A percentile compares a stretch with the other conserved stretches of the same genome.
Conservation (phyloP, 73 alveolate genomes). For the Stentor coeruleus region DNA sequence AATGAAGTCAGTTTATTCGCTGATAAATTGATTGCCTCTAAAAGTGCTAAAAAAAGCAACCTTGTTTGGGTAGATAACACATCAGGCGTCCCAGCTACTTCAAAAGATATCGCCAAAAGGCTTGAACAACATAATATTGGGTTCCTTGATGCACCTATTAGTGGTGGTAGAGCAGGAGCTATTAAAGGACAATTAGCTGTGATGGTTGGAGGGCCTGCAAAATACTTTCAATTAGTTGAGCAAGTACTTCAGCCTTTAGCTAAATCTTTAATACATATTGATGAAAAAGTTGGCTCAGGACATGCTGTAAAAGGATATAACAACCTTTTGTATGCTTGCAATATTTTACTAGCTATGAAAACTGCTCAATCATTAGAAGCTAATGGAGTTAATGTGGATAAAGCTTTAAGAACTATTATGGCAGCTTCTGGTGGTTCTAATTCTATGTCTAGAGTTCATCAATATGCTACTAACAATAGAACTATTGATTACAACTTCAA, state of each 20-base stretch:
- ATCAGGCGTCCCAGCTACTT: conserved; percentile 16
- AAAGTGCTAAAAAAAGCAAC: background rate
- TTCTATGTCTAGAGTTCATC: conserved; percentile 10
- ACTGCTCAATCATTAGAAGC: conserved; percentile 18
- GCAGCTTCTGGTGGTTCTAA: conserved; percentile 25
- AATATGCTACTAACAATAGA: background rate
- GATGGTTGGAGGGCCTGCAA: conserved; percentile 31
- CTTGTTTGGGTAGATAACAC: conserved; percentile 19
- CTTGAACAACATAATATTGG: conserved; percentile 8
- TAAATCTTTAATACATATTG: conserved; percentile 13
- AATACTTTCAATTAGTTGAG: background rate
- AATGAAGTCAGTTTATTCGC: conserved; percentile 16
- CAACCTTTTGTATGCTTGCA: conserved; percentile 28
- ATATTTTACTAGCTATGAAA: conserved; percentile 22
- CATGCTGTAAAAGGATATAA: conserved; percentile 31
- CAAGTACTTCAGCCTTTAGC: conserved; percentile 9
- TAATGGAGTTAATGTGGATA: conserved; percentile 12
- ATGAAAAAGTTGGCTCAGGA: conserved; percentile 32
- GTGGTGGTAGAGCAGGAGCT: conserved; percentile 36
- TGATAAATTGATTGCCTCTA: background rate
- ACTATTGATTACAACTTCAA: conserved; percentile 19
- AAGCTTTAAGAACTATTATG: conserved; percentile 17
- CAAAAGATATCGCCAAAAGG: conserved; percentile 1
- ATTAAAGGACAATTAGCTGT: conserved; percentile 27
- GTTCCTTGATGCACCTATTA: conserved; percentile 28